phyloP scores from a whole-genome alignment of 768 basidiomycete species.

The Stropharia rugosoannulata region DNA sequence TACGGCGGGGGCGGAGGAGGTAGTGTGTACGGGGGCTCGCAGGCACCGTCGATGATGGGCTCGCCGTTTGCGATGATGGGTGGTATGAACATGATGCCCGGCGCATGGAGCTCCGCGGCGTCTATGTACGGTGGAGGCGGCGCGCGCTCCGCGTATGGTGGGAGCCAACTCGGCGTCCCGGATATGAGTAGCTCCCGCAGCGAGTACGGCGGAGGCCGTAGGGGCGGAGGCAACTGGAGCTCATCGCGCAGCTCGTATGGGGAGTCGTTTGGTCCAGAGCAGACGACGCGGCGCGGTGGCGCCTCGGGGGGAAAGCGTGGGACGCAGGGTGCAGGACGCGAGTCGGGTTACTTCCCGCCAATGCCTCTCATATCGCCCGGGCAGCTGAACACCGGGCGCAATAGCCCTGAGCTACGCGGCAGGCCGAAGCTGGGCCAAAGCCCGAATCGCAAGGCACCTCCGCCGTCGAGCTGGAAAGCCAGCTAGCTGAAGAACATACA shows the following conservation, averaged over 20 bases:
- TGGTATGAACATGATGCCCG: slow-evolving; percentile 27
- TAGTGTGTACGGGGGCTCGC: slow-evolving; percentile 15
- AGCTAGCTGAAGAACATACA: slow-evolving; percentile 16
- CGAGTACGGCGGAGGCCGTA: slow-evolving; percentile 46
- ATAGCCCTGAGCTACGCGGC: slow-evolving; percentile 15
- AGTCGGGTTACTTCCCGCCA: slow-evolving; percentile 43
- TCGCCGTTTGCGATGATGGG: slow-evolving; percentile 37
- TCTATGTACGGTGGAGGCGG: slow-evolving; percentile 53
- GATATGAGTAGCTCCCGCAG: slow-evolving; percentile 52
- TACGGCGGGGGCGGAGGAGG: slow-evolving; percentile 9
- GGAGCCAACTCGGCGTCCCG: slow-evolving; percentile 12
- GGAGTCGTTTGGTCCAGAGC: slow-evolving; percentile 51
- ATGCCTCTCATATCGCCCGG: slow-evolving; percentile 31
- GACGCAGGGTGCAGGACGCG: slow-evolving; percentile 19
- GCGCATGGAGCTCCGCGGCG: slow-evolving; percentile 40
- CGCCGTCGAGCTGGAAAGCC: slow-evolving; percentile 66
- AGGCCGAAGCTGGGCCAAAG: slow-evolving; percentile 14
- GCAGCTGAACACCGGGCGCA: slow-evolving; percentile 20
- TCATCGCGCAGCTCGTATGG: slow-evolving; percentile 72
- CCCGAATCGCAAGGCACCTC: slow-evolving; percentile 43
- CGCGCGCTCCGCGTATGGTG: slow-evolving; percentile 55
- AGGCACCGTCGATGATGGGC: slow-evolving; percentile 21
- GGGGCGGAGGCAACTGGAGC: slow-evolving; percentile 47
- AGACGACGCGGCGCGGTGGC: slow-evolving; percentile 9
- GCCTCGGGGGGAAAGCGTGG: slow-evolving; percentile 18